These are phyloP conservation scores for Candida endomychidarum DNA, from an alignment of 805 yeast species.

Conservation along the genomic window DNA sequence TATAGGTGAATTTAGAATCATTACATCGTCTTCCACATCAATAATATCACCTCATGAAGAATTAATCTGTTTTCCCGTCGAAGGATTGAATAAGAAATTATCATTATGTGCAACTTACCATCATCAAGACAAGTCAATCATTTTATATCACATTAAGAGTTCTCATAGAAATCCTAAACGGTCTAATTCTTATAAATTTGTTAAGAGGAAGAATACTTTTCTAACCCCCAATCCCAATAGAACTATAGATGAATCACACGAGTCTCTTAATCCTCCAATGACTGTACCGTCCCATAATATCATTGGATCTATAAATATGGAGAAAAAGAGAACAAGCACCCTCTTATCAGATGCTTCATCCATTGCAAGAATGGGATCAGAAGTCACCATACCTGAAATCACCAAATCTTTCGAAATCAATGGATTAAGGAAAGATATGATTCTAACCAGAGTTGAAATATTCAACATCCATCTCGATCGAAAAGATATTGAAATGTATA, in stretches of 20 bases:
- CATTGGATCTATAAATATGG: conserved; percentile 36
- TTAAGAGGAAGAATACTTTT: conserved; percentile 24
- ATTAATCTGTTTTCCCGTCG: conserved; percentile 53
- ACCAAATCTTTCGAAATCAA: conserved; percentile 31
- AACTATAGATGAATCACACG: conserved; percentile 34
- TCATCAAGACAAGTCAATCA: conserved; percentile 42
- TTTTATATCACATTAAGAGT: conserved; percentile 55
- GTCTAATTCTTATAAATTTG: conserved; percentile 13
- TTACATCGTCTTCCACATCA: conserved; percentile 69
- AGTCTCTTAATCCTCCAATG: conserved; percentile 7
- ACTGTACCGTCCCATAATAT: conserved; percentile 7
- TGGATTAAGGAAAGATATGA: conserved; percentile 60
- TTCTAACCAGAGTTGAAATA: conserved; percentile 60
- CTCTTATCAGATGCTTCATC: conserved; percentile 43
- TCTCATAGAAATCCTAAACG: conserved; percentile 23
- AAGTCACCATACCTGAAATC: conserved; percentile 27
- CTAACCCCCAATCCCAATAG: conserved; percentile 44
- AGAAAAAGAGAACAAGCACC: conserved; percentile 44
- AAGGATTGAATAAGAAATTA: conserved; percentile 29
- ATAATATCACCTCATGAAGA: conserved; percentile 59
- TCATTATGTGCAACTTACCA: conserved; percentile 59
- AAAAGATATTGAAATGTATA: conserved; percentile 33
- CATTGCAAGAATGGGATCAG: conserved; percentile 46
- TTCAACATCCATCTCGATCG: conserved; percentile 31
- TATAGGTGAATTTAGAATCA: conserved; percentile 66